Conservation (phyloP, 257 asterid genomes). For the Nicotiana noctiflora region DNA sequence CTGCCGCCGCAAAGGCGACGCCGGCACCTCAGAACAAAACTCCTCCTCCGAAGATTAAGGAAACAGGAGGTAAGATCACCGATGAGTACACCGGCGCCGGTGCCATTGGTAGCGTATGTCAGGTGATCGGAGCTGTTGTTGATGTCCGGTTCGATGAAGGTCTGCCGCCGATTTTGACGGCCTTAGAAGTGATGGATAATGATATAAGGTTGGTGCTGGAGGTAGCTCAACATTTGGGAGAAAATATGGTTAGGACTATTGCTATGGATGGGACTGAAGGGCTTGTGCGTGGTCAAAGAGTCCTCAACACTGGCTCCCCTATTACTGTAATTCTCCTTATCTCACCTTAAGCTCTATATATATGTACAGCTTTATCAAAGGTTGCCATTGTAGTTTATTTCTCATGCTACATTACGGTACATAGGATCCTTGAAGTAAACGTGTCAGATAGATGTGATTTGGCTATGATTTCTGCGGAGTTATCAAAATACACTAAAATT, state of each 20-base stretch:
- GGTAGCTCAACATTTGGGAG: constrained; percentile 93
- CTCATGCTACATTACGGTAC: not conserved
- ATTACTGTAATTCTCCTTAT: constrained; percentile 32
- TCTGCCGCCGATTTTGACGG: constrained; percentile 23
- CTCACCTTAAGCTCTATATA: not conserved
- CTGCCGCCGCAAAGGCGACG: not conserved
- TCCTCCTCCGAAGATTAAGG: constrained; percentile 27
- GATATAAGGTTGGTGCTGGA: constrained; percentile 84
- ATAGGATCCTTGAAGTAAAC: not conserved
- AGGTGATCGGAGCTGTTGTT: constrained; percentile 81
- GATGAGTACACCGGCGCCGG: no score
- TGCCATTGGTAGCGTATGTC: constrained; percentile 70
- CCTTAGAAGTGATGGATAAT: constrained; percentile 78
- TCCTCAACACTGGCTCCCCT: constrained; percentile 86
- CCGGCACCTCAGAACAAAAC: not conserved
- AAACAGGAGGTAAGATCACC: no score
- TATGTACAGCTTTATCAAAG: not conserved
- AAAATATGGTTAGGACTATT: constrained; percentile 72
- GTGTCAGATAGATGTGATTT: not conserved
- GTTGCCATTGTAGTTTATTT: not conserved
- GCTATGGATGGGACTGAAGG: constrained; percentile 99
- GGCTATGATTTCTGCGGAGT: not conserved
- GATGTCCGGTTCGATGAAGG: constrained; percentile 7
- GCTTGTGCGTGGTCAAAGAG: constrained; percentile 76
- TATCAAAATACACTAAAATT: not conserved